A percentile compares a stretch with the other conserved stretches of the same genome.
These are phyloP conservation scores for Mycena capillaripes DNA, from an alignment of 768 basidiomycete species.

Conservation along the genomic window DNA sequence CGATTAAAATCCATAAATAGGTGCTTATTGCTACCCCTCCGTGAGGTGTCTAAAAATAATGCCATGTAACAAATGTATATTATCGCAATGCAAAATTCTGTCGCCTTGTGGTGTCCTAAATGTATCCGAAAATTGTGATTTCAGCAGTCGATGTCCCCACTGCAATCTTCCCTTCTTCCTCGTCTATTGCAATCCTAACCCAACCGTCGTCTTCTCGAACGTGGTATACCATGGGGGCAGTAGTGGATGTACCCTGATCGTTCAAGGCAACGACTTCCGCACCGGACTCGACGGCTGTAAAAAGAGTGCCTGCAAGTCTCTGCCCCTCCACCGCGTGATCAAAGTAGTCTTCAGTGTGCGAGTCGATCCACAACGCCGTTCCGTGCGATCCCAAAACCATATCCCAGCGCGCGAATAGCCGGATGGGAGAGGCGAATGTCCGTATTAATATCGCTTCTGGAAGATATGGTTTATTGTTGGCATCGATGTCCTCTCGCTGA, in stretches of 20 bases:
- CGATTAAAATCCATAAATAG: conserved; percentile 45
- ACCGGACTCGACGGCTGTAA: conserved; percentile 39
- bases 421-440: conserved; percentile 67
- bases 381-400: conserved; percentile 70
- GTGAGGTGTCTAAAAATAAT: conserved; percentile 36
- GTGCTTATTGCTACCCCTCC: conserved; percentile 68
- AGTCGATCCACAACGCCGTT: conserved; percentile 78
- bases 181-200: conserved; percentile 61
- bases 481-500: conserved; percentile 38
- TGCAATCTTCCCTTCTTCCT: conserved; percentile 62
- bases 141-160: conserved; percentile 59
- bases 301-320: conserved; percentile 64
- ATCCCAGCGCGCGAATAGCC: conserved; percentile 67
- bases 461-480: conserved; percentile 62
- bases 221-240: conserved; percentile 59
- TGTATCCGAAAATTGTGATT: conserved; percentile 67
- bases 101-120: conserved; percentile 39
- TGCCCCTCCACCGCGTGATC: conserved; percentile 66
- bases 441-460: conserved; percentile 50
- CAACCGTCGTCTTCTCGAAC: conserved; percentile 63
- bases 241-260: conserved; percentile 45
- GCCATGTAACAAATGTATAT: conserved; percentile 33
- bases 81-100: conserved; percentile 26
- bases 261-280: conserved; percentile 42
- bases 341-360: conserved; percentile 66